phyloP scores from a whole-genome alignment of 2,329 filamentous ascomycete species.

The Ophiostoma ulmi region DNA sequence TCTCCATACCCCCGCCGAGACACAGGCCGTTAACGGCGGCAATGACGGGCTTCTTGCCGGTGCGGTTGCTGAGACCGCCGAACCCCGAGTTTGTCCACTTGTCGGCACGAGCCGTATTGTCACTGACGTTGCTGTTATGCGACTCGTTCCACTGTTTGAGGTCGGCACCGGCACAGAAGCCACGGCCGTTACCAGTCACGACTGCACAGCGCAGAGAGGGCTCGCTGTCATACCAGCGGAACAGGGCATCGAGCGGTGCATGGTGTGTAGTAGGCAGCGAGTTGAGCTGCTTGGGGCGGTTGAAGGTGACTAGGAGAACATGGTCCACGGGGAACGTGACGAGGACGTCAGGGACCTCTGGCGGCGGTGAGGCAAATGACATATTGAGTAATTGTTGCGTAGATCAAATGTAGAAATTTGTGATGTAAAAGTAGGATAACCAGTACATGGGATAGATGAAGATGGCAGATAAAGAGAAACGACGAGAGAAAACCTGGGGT shows the following conservation, averaged over 20 bases:
- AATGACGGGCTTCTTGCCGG: constrained; percentile 68
- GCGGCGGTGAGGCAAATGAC: constrained; percentile 37
- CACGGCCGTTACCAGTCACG: constrained; percentile 57
- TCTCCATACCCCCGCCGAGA: constrained; percentile 72
- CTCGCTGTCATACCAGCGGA: constrained; percentile 57
- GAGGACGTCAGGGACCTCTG: constrained; percentile 39
- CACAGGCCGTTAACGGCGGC: constrained; percentile 72
- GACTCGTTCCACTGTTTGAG: constrained; percentile 58
- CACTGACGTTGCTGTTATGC: constrained; percentile 21
- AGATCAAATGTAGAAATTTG: background rate
- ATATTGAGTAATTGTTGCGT: background rate
- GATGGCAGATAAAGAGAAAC: background rate
- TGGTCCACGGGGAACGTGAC: constrained; percentile 49
- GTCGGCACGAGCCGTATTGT: constrained; percentile 28
- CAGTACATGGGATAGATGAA: background rate
- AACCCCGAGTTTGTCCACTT: constrained; percentile 49
- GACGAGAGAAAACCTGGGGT: background rate
- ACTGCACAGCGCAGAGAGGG: constrained; percentile 57
- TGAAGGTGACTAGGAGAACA: constrained; percentile 56
- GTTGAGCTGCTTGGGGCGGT: constrained; percentile 55
- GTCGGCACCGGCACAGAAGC: constrained; percentile 65
- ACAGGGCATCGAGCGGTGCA: constrained; percentile 43
- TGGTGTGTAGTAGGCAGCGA: constrained; percentile 49
- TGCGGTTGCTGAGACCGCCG: constrained; percentile 59
- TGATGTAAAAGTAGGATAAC: background rate